Evolutionary conservation across 73 alveolate species (phyloP).

Genomic region (Blepharisma japonicum): DNA sequence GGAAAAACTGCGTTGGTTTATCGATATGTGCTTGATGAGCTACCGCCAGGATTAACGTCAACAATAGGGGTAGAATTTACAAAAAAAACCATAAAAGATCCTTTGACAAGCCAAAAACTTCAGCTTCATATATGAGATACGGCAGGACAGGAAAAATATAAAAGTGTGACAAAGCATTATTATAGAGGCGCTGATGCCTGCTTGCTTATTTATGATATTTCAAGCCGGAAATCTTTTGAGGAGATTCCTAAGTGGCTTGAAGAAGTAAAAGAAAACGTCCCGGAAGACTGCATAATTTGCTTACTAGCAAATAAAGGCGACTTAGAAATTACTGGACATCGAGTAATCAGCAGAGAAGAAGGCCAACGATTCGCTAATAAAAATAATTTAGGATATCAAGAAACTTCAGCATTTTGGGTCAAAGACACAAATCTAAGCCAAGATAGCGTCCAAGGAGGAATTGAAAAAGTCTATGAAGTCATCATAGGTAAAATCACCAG

Average conservation of each 20-base stretch:
- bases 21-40: constrained; percentile 22
- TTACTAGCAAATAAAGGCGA: constrained; percentile 51
- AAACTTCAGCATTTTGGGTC: constrained; percentile 41
- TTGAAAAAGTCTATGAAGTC: neutral
- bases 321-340: constrained; percentile 26
- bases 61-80: constrained; percentile 24
- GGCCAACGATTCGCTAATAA: constrained; percentile 30
- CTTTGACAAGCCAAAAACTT: neutral
- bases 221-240: constrained; percentile 32
- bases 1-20: constrained; percentile 20
- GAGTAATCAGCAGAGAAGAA: constrained; percentile 27
- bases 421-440: neutral
- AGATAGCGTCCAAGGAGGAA: neutral
- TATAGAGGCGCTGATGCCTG: constrained; percentile 53
- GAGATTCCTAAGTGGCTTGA: constrained; percentile 27
- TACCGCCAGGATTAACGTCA: neutral
- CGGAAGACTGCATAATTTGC: constrained; percentile 23
- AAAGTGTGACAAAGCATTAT: constrained; percentile 33
- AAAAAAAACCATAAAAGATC: neutral
- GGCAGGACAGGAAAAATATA: constrained; percentile 46
- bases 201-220: constrained; percentile 55
- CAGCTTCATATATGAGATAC: constrained; percentile 45
- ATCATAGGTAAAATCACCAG: too few species aligned
- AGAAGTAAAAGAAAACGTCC: constrained; percentile 32
- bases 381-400: constrained; percentile 35